phyloP scores from a whole-genome alignment of 2,329 filamentous ascomycete genomes.

The Xylariaceae sp. region DNA sequence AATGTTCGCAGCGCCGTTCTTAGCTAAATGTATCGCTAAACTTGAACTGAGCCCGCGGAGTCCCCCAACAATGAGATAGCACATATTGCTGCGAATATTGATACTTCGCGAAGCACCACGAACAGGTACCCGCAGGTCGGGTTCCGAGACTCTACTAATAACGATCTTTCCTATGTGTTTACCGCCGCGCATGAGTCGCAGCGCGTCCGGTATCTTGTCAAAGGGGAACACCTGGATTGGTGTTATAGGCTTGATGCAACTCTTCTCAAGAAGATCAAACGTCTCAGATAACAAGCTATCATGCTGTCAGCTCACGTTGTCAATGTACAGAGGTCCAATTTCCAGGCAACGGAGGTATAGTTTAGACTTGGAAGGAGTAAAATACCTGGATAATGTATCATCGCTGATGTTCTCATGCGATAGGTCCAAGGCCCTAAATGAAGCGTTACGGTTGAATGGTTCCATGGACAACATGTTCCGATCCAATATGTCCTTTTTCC shows the following conservation, averaged over 20 bases:
- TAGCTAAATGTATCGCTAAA: constrained; percentile 43
- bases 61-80: constrained; percentile 49
- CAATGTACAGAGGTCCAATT: no score
- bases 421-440: constrained; percentile 15
- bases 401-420: constrained; percentile 9
- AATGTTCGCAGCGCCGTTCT: constrained; percentile 44
- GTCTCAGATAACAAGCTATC: neutral
- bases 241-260: neutral
- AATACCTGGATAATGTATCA: neutral
- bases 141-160: constrained; percentile 29
- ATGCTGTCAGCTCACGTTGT: no score
- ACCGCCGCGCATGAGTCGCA: constrained; percentile 3
- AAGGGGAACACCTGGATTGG: neutral
- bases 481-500: constrained; percentile 22
- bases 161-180: constrained; percentile 49
- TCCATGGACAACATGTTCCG: constrained; percentile 18
- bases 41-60: constrained; percentile 46
- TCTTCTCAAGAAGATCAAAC: neutral
- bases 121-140: constrained; percentile 35
- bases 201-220: neutral
- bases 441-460: constrained; percentile 16
- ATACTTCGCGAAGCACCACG: constrained; percentile 26
- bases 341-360: no score
- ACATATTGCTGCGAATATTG: constrained; percentile 32
- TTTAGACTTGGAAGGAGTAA: neutral